These are phyloP conservation scores for Intubia oerlemansii DNA, from an alignment of 2,329 filamentous ascomycete species.

Conservation along the genomic window DNA sequence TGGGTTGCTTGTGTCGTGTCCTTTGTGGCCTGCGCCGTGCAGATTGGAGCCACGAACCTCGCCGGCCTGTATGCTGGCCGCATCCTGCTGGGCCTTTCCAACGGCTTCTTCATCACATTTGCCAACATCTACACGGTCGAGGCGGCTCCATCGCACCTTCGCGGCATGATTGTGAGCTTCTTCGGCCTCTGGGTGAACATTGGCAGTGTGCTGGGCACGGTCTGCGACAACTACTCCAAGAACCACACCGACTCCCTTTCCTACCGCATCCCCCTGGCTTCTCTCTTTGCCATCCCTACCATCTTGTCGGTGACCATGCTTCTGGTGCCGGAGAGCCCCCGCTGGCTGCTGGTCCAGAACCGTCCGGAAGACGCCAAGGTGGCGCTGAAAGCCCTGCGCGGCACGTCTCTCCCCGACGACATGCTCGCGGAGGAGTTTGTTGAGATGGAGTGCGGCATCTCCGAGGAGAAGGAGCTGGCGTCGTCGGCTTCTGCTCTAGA, in stretches of 20 bases:
- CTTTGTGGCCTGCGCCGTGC: slow-evolving; percentile 9
- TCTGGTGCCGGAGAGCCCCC: slow-evolving; percentile 22
- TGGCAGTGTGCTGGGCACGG: slow-evolving; percentile 23
- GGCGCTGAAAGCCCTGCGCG: slow-evolving; percentile 18
- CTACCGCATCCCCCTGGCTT: slow-evolving; percentile 25
- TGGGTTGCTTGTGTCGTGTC: slow-evolving; percentile 9
- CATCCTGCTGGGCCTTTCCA: slow-evolving; percentile 9
- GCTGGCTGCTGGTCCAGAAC: slow-evolving; percentile 26
- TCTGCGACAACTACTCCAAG: slow-evolving; percentile 20
- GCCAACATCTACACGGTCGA: slow-evolving; percentile 12
- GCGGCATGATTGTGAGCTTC: slow-evolving; percentile 23
- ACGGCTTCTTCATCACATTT: slow-evolving; percentile 11
- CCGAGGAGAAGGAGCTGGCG: slow-evolving; percentile 8
- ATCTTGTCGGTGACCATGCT: slow-evolving; percentile 17
- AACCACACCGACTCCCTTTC: slow-evolving; percentile 16
- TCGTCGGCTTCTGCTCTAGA: slow-evolving; percentile 7
- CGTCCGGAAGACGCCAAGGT: slow-evolving; percentile 20
- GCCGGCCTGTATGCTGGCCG: slow-evolving; percentile 10
- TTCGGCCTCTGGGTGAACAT: slow-evolving; percentile 27
- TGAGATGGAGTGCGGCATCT: slow-evolving; percentile 9
- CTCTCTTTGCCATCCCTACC: slow-evolving; percentile 19
- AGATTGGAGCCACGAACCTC: slow-evolving; percentile 8
- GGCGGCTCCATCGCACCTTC: slow-evolving; percentile 12
- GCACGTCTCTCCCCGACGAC: slow-evolving; percentile 10
- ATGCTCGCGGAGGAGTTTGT: slow-evolving; percentile 8